phyloP scores from a whole-genome alignment of 2,329 filamentous ascomycete genomes.

The Fusarium keratoplasticum region DNA sequence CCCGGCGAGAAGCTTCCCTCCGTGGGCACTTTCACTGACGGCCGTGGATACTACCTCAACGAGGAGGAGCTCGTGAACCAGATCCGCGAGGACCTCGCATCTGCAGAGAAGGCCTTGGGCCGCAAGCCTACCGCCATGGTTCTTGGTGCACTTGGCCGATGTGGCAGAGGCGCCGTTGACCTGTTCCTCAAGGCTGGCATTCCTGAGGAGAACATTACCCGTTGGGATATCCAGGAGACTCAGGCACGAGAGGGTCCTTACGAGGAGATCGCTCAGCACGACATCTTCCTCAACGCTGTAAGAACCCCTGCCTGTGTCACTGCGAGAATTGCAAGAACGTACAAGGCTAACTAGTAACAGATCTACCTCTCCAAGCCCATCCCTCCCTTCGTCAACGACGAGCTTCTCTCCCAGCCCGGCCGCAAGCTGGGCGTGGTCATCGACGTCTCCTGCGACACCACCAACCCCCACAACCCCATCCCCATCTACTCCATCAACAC shows the following conservation, averaged over 20 bases:
- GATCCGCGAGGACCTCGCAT: constrained; percentile 58
- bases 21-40: constrained; percentile 43
- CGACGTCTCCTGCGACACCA: constrained; percentile 82
- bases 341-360: constrained; percentile 38
- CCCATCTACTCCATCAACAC: constrained; percentile 88
- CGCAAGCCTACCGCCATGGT: constrained; percentile 81
- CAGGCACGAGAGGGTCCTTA: constrained; percentile 75
- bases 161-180: constrained; percentile 86
- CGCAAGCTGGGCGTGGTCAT: constrained; percentile 84
- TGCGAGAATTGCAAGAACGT: neutral
- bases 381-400: constrained; percentile 81
- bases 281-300: constrained; percentile 79
- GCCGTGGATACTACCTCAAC: constrained; percentile 77
- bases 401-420: constrained; percentile 71
- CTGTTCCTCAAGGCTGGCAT: constrained; percentile 78
- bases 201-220: constrained; percentile 58
- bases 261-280: constrained; percentile 78
- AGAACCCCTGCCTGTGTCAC: neutral
- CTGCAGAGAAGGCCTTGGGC: constrained; percentile 79
- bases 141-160: constrained; percentile 86
- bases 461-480: constrained; percentile 76
- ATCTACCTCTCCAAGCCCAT: constrained; percentile 83
- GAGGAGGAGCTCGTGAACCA: constrained; percentile 67
- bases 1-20: constrained; percentile 73
- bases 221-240: constrained; percentile 84